Evolutionary conservation across 345 rosid genomes (phyloP).

Genomic region (Microthlaspi erraticum): DNA sequence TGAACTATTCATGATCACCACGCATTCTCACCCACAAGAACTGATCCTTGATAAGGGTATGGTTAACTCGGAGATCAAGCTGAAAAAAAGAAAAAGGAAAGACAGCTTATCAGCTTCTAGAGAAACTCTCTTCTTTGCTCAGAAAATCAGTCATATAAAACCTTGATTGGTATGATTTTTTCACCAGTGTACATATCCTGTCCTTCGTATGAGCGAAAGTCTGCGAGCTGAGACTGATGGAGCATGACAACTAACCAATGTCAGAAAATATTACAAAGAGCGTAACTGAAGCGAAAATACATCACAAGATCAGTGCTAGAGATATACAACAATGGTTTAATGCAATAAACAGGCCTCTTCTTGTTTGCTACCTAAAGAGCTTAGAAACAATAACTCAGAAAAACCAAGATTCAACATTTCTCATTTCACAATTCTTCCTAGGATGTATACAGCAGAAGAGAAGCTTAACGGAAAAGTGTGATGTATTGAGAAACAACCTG

Average conservation of each 20-base stretch:
- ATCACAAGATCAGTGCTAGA: slow-evolving; percentile 29
- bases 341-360: not conserved
- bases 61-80: slow-evolving; percentile 97
- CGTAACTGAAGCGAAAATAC: slow-evolving; percentile 1
- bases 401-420: not conserved
- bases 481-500: slow-evolving; percentile 55
- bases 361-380: not conserved
- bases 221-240: slow-evolving; percentile 79
- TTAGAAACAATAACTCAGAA: not conserved
- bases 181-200: slow-evolving; percentile 93
- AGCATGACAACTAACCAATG: slow-evolving; percentile 9
- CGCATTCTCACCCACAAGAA: slow-evolving; percentile 79
- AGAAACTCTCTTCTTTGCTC: not conserved
- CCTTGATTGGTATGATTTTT: slow-evolving; percentile 96
- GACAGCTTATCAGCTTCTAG: slow-evolving; percentile 5
- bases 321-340: not conserved
- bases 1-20: slow-evolving; percentile 14
- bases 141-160: slow-evolving; percentile 35
- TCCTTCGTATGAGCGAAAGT: slow-evolving; percentile 87
- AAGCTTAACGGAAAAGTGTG: not conserved
- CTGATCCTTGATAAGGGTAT: slow-evolving; percentile 86
- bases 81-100: slow-evolving; percentile 50
- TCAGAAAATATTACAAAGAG: slow-evolving; percentile 7
- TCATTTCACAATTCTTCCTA: no score
- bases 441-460: not conserved